These are phyloP conservation scores for Polytrichum commune DNA, from an alignment of 225 moss, liverwort and hornwort species.

Conservation along the genomic window DNA sequence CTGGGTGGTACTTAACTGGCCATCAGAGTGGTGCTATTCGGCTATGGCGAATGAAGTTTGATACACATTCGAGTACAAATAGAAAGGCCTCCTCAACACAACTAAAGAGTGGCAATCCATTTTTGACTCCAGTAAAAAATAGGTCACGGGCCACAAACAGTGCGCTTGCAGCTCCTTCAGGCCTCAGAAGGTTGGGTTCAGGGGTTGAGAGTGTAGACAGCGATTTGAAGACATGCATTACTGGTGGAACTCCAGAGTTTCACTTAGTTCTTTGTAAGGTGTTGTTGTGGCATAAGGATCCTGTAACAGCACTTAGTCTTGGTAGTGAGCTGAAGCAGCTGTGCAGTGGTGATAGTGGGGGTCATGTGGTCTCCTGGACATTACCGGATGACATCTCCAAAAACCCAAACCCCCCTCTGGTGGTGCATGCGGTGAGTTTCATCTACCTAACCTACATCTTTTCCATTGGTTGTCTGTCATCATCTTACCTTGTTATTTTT, in stretches of 20 bases:
- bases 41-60: constrained; percentile 85
- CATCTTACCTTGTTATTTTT: neutral
- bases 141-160: constrained; percentile 17
- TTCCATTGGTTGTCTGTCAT: neutral
- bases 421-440: constrained; percentile 33
- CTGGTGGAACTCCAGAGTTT: constrained; percentile 86
- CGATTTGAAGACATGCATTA: constrained; percentile 34
- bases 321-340: constrained; percentile 88
- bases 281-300: constrained; percentile 81
- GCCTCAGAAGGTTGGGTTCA: constrained; percentile 46
- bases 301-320: constrained; percentile 85
- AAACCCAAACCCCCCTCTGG: constrained; percentile 60
- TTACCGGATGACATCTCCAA: constrained; percentile 76
- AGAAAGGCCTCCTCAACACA: constrained; percentile 31
- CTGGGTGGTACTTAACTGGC: constrained; percentile 93
- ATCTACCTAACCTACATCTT: neutral
- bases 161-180: constrained; percentile 24
- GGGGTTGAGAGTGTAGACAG: constrained; percentile 31
- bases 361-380: constrained; percentile 89
- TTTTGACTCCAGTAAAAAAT: constrained; percentile 31
- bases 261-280: constrained; percentile 78
- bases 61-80: constrained; percentile 37
- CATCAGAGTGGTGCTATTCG: constrained; percentile 84
- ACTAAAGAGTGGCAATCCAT: constrained; percentile 39
- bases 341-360: constrained; percentile 92